Evolutionary conservation across 371 early-diverging fungal species (phyloP).

Genomic region (Batrachochytrium dendrobatidis): DNA sequence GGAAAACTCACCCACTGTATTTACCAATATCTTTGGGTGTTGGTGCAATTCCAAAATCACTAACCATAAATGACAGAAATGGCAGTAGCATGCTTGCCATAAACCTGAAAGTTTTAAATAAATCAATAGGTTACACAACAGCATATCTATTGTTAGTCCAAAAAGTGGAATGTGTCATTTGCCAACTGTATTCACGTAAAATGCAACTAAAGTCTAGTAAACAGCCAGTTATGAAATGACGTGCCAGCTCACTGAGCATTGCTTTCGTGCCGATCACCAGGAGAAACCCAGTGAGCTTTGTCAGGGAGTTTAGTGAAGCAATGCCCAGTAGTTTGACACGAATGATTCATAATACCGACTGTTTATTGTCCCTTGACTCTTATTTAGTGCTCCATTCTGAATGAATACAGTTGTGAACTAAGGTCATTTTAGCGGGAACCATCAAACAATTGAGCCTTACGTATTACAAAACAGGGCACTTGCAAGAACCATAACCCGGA

Average conservation of each 20-base stretch:
- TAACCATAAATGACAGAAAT: slow-evolving; percentile 22
- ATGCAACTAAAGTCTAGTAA: background rate
- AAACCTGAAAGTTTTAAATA: slow-evolving; percentile 10
- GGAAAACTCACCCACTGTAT: slow-evolving; percentile 2
- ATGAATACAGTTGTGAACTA: too few species aligned
- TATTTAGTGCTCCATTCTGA: too few species aligned
- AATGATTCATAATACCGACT: background rate
- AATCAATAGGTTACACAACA: too few species aligned
- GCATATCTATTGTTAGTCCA: too few species aligned
- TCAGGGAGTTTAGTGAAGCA: background rate
- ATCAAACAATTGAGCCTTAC: too few species aligned
- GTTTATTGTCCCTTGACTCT: too few species aligned
- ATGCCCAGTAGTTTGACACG: background rate
- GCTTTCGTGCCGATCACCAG: too few species aligned
- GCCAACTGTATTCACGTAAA: background rate
- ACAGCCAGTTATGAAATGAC: too few species aligned
- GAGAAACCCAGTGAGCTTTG: background rate
- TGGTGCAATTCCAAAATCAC: slow-evolving; percentile 14
- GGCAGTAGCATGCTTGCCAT: slow-evolving; percentile 19
- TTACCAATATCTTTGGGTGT: slow-evolving; percentile 15
- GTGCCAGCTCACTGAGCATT: too few species aligned
- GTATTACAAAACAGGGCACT: background rate
- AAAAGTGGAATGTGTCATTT: background rate
- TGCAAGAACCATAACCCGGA: background rate
- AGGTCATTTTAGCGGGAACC: too few species aligned